A percentile compares a stretch with the other conserved stretches of the same genome.
These are phyloP conservation scores for Ulmus americana DNA, from an alignment of 331 rosid genomes.

Conservation along the genomic window DNA sequence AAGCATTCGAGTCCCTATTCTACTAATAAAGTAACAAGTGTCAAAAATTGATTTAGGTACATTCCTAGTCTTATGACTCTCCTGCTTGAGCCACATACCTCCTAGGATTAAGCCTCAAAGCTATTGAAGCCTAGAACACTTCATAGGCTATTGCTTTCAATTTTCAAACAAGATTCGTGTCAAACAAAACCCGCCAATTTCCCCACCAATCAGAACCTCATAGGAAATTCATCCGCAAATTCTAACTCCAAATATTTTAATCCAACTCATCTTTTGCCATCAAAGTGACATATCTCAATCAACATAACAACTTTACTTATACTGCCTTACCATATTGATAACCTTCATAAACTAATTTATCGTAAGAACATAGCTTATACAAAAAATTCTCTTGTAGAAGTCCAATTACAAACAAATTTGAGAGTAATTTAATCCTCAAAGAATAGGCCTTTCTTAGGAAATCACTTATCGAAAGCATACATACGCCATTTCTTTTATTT, in stretches of 20 bases:
- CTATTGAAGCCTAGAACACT: not conserved
- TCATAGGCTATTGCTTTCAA: too few species aligned
- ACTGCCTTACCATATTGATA: too few species aligned
- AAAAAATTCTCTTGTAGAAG: not conserved
- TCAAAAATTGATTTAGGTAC: not conserved
- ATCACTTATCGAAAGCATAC: not conserved
- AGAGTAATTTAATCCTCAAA: not conserved
- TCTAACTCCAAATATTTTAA: too few species aligned
- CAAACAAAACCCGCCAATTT: too few species aligned
- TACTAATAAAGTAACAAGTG: not conserved
- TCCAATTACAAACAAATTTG: not conserved
- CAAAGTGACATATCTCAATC: too few species aligned
- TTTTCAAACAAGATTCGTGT: too few species aligned
- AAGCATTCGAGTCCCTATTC: not conserved
- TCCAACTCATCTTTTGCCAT: too few species aligned
- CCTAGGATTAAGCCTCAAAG: not conserved
- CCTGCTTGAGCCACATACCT: not conserved
- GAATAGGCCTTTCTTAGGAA: not conserved
- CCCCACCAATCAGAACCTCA: too few species aligned
- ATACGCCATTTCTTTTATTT: not conserved
- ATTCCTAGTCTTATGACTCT: not conserved
- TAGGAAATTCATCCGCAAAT: too few species aligned
- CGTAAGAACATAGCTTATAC: too few species aligned
- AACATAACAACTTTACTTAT: too few species aligned
- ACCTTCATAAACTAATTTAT: too few species aligned